phyloP scores from a whole-genome alignment of 2,329 filamentous ascomycete genomes.

The Sporothrix sp. region DNA sequence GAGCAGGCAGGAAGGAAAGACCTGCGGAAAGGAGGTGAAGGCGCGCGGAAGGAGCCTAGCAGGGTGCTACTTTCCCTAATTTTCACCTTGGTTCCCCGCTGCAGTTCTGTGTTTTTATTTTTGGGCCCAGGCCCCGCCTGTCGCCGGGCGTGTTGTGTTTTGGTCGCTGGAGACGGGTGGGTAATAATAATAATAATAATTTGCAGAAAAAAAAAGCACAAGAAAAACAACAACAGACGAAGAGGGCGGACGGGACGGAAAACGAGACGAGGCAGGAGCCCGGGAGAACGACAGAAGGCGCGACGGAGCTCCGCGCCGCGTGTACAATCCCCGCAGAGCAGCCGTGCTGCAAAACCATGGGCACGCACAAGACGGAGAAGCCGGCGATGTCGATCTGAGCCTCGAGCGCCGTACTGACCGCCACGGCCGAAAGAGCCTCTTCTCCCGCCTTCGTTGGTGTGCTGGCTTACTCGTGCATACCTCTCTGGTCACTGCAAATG shows the following conservation, averaged over 20 bases:
- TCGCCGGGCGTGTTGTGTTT: no score
- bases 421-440: no score
- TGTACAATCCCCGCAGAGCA: no score
- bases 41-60: neutral
- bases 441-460: no score
- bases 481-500: neutral
- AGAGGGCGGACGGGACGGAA: neutral
- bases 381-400: neutral
- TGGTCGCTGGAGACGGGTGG: neutral
- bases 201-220: neutral
- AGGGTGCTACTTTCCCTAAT: neutral
- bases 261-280: neutral
- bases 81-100: slow-evolving; percentile 1
- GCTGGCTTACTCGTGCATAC: no score
- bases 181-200: slow-evolving; percentile 7
- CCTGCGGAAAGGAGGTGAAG: slow-evolving; percentile 10
- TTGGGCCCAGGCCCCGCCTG: no score
- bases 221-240: no score
- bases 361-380: neutral
- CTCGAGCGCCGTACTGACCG: no score
- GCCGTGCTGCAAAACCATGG: no score
- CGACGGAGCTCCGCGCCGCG: neutral
- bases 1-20: neutral
- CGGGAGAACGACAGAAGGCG: neutral
- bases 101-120: neutral